Conservation (phyloP, 208 protist species). For the Leishmania gerbilli region DNA sequence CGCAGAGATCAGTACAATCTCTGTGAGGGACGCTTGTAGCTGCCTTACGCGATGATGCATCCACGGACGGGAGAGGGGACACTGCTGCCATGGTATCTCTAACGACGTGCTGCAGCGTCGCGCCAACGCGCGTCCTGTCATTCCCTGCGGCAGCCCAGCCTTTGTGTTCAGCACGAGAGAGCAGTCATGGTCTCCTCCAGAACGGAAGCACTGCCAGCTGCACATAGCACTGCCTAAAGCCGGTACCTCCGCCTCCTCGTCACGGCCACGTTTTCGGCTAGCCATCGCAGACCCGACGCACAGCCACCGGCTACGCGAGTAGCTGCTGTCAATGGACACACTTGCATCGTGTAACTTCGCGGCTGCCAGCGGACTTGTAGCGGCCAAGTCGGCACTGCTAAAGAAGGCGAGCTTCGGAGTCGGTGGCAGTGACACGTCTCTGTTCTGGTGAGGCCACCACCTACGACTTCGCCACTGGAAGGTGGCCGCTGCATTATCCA, state of each 20-base stretch:
- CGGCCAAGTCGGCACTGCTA: neutral
- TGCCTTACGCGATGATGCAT: constrained; percentile 36
- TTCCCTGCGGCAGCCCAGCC: constrained; percentile 66
- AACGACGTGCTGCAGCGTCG: neutral
- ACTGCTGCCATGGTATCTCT: constrained; percentile 24
- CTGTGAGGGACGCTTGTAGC: neutral
- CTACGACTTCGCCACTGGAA: constrained; percentile 20
- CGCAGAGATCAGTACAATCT: neutral
- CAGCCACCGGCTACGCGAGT: constrained; percentile 38
- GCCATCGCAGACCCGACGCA: neutral
- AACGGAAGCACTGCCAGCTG: neutral
- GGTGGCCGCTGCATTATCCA: constrained; percentile 2
- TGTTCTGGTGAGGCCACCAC: neutral
- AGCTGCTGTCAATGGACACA: constrained; percentile 24
- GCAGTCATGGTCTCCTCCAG: neutral
- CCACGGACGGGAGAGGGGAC: constrained; percentile 61
- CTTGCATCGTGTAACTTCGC: neutral
- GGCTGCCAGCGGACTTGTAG: neutral
- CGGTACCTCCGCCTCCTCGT: neutral
- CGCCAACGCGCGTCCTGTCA: constrained; percentile 24
- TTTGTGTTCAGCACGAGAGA: constrained; percentile 71
- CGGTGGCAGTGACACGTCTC: neutral
- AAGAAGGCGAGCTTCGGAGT: constrained; percentile 1
- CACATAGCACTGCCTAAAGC: neutral
- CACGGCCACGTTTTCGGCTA: constrained; percentile 6